Base-by-base conservation (phyloP, 306 rosid genomes). In the Quercus glauca region DNA sequence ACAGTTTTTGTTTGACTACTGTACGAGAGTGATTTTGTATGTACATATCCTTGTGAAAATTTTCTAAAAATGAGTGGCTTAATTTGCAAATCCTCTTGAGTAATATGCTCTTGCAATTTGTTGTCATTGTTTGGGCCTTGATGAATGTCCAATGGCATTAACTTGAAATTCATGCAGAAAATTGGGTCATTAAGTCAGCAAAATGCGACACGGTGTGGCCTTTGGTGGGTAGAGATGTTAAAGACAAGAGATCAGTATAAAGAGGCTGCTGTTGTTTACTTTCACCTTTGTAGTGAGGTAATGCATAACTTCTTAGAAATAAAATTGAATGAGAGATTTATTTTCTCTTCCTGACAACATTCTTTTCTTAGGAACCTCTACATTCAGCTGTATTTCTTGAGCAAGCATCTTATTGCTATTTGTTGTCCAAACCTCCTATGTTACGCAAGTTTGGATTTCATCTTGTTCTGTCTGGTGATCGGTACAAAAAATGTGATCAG, bases 391-490 rank as follows among this genome's bases (percentile, higher is more conserved):
- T 95, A 73, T 93, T 95, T 96, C 98, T 93, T 74, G 99, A 95
- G 90, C 99, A 95, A 91, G 99, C 99, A 55, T 91, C 99, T 9
- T 91, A 91, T 84, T 95, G 99, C 83, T 95, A 91, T 88, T 84
- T 91, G 86, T 56, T 90, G 86, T 89, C 98, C 78, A 90, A 86
- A 80, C 99, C 99, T 80, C 94, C 98, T 78, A 87, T 95, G 98
- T 82, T 89, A 68, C 97, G 94, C 83, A 95, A 95, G 85, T 91
- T 89, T 81, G 99, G 99, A 81, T 95, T 95, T 89, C 98, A 95
- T 91, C 97, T 95, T 79, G 99, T 95, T 88, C 97, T 95, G 83
- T 89, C 99, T 77, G 99, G 99, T 49, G 99, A 95, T 85, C 96
- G 87, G 87, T 95, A 95, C 89, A 93, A 93, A 82, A 91, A 91